Evolutionary conservation across 2,329 filamentous ascomycete species (phyloP).

Genomic region (Pseudophaeomoniella oleicola): DNA sequence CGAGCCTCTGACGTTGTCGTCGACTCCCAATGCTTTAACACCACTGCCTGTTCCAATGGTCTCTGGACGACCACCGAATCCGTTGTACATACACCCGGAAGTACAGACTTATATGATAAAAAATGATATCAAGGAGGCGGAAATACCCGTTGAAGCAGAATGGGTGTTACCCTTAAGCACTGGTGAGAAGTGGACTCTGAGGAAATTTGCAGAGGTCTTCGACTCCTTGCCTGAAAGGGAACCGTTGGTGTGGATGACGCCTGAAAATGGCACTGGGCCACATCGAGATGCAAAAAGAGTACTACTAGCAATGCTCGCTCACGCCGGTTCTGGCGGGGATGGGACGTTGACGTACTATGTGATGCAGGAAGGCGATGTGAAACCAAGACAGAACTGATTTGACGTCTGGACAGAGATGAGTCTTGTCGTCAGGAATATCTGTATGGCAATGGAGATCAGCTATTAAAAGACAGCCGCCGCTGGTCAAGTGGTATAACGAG

Average conservation of each 20-base stretch:
- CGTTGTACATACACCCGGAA: constrained; percentile 49
- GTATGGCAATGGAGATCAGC: not conserved
- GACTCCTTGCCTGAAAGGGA: constrained; percentile 30
- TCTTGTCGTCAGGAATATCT: not conserved
- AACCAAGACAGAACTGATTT: constrained; percentile 45
- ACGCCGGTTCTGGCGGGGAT: constrained; percentile 34
- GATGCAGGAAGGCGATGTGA: constrained; percentile 48
- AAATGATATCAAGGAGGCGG: constrained; percentile 29
- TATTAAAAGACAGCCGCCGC: no score
- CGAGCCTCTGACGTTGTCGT: constrained; percentile 3
- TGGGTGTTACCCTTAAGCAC: constrained; percentile 46
- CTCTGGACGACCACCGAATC: constrained; percentile 45
- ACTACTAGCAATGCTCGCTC: constrained; percentile 41
- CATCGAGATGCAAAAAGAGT: constrained; percentile 38
- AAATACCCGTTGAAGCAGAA: constrained; percentile 35
- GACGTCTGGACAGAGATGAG: not conserved
- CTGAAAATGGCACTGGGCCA: constrained; percentile 6
- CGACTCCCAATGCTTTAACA: constrained; percentile 1
- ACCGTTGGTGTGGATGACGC: constrained; percentile 4
- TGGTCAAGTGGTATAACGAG: no score
- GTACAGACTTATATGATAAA: constrained; percentile 48
- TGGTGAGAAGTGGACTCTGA: constrained; percentile 45
- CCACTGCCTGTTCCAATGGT: constrained; percentile 29
- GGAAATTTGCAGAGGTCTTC: constrained; percentile 40
- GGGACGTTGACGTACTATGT: constrained; percentile 53